These are phyloP conservation scores for Akanthomyces dipterigenus DNA, from an alignment of 2,329 filamentous ascomycete species.

Conservation along the genomic window DNA sequence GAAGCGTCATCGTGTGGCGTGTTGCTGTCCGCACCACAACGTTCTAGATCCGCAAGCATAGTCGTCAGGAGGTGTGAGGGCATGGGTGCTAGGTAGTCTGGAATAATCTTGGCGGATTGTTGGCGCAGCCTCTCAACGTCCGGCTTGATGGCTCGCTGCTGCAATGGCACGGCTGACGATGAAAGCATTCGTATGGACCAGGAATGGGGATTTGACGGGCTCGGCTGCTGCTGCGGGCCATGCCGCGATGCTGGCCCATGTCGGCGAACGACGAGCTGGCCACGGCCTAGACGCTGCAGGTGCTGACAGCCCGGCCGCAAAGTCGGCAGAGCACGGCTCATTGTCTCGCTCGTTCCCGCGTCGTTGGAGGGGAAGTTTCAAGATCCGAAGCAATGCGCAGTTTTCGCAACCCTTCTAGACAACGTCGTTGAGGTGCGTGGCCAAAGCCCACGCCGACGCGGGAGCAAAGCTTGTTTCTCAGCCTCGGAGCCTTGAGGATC, in stretches of 20 bases:
- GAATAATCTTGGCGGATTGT: conserved; percentile 29
- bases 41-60: conserved; percentile 47
- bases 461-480: neutral
- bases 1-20: neutral
- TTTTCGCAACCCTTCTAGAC: neutral
- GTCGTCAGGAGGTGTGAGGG: conserved; percentile 59
- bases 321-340: neutral
- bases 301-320: neutral
- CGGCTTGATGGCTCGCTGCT: neutral
- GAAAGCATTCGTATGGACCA: neutral
- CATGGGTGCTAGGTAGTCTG: conserved; percentile 47
- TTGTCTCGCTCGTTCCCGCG: neutral
- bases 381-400: neutral
- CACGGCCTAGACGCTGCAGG: neutral
- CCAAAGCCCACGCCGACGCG: neutral
- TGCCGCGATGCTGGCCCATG: neutral
- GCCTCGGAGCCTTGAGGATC: neutral
- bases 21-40: neutral
- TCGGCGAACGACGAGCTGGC: neutral
- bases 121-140: conserved; percentile 19
- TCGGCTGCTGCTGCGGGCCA: neutral
- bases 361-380: neutral
- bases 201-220: neutral
- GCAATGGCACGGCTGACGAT: neutral
- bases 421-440: neutral